These are phyloP conservation scores for Globisporangium abappressorium DNA, from an alignment of 352 stramenopile species.

Conservation along the genomic window DNA sequence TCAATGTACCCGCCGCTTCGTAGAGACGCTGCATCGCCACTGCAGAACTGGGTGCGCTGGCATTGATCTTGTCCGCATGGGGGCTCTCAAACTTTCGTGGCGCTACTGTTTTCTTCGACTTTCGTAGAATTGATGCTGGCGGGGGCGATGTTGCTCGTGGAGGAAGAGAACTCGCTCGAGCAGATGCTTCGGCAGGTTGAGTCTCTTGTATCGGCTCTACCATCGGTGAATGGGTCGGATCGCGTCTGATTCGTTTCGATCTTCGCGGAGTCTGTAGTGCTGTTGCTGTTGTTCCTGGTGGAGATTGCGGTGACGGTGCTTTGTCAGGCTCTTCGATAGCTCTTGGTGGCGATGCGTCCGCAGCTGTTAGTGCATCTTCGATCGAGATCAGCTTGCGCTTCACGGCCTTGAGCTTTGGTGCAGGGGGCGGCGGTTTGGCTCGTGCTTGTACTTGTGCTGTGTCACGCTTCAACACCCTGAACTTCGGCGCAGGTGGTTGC, in stretches of 20 bases:
- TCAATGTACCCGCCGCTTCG: background rate
- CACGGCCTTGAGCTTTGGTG: background rate
- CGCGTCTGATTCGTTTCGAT: slow-evolving; percentile 12
- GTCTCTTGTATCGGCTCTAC: background rate
- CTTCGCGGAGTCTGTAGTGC: slow-evolving; percentile 7
- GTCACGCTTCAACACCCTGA: background rate
- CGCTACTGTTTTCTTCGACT: background rate
- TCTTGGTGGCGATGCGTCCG: background rate
- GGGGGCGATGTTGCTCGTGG: background rate
- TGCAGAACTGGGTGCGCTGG: background rate
- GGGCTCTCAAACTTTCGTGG: background rate
- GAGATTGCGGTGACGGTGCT: background rate
- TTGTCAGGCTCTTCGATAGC: background rate
- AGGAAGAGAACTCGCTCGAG: background rate
- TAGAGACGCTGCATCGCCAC: background rate
- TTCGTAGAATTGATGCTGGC: background rate
- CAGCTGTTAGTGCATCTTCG: background rate
- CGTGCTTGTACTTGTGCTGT: background rate
- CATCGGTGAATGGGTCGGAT: slow-evolving; percentile 7
- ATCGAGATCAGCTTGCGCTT: slow-evolving; percentile 8
- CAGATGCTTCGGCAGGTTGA: background rate
- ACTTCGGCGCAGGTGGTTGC: background rate
- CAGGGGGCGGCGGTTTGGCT: background rate
- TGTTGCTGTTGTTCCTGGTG: background rate
- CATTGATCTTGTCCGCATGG: background rate